Percentiles rank a stretch among this genome's conserved stretches.
Conservation (phyloP, 768 basidiomycete genomes). For the Boletellus sp. region DNA sequence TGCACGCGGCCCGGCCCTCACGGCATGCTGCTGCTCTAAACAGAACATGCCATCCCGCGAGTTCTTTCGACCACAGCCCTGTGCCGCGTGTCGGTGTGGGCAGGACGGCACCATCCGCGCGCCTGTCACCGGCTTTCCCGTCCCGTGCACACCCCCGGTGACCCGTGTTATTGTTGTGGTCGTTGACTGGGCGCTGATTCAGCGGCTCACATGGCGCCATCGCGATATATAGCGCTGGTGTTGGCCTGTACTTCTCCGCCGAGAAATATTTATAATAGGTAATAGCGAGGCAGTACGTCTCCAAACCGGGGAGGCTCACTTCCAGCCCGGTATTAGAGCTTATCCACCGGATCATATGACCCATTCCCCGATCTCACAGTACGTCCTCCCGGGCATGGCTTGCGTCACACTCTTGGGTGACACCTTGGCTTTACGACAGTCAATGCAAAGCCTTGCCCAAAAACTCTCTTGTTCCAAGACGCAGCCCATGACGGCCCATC, state of each 20-base stretch:
- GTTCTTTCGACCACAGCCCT: conserved; percentile 20
- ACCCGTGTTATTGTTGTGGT: not conserved
- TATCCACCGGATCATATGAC: conserved; percentile 8
- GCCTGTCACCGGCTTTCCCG: conserved; percentile 4
- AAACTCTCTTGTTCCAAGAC: not conserved
- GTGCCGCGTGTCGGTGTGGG: conserved; percentile 16
- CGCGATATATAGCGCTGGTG: not conserved
- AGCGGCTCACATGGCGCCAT: not conserved
- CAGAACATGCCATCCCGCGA: conserved; percentile 6
- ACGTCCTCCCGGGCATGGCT: not conserved
- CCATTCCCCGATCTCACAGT: not conserved
- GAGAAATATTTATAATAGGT: conserved; percentile 6
- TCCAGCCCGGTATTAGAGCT: conserved; percentile 9
- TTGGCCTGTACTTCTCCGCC: conserved; percentile 6
- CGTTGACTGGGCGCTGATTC: not conserved
- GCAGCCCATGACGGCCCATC: not conserved
- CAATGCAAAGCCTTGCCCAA: not conserved
- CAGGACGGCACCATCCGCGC: conserved; percentile 21
- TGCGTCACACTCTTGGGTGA: not conserved
- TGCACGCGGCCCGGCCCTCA: conserved; percentile 5
- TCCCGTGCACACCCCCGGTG: not conserved
- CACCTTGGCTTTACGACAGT: not conserved
- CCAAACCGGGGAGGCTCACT: conserved; percentile 8
- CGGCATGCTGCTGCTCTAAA: conserved; percentile 15
- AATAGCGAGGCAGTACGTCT: conserved; percentile 16